phyloP scores from a whole-genome alignment of 164 flowering plant species.

The Tetrastigma voinierianum region DNA sequence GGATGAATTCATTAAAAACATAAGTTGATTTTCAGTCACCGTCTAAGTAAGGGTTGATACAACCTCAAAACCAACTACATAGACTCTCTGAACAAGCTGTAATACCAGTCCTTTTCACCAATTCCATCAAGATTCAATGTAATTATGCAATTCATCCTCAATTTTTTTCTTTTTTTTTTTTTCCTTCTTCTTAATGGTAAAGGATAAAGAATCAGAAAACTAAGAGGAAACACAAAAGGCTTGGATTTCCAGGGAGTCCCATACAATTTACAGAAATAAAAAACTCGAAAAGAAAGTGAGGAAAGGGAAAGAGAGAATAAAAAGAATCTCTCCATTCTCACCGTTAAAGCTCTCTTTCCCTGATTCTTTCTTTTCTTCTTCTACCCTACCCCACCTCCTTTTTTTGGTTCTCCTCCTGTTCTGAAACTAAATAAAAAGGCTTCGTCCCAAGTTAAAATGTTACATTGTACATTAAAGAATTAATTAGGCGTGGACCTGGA shows the following conservation, averaged over 20 bases:
- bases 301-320: too few relatives aligned
- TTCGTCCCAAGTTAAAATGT: conserved; percentile 24
- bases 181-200: too few relatives aligned
- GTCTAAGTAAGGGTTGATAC: too few relatives aligned
- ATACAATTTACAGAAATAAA: conserved; percentile 21
- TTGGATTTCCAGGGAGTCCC: conserved; percentile 6
- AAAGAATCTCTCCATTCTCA: conserved; percentile 12
- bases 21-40: too few relatives aligned
- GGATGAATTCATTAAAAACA: too few relatives aligned
- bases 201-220: not conserved
- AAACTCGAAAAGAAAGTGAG: conserved; percentile 5
- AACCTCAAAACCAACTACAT: too few relatives aligned
- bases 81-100: too few relatives aligned
- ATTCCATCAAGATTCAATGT: too few relatives aligned
- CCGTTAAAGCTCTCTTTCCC: conserved; percentile 17
- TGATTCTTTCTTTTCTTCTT: conserved; percentile 8
- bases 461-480: conserved; percentile 29
- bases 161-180: too few relatives aligned
- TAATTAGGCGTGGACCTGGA: conserved; percentile 9
- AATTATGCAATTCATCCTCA: too few relatives aligned
- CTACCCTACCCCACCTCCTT: too few relatives aligned
- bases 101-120: too few relatives aligned
- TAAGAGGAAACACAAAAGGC: conserved; percentile 1
- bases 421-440: conserved; percentile 18
- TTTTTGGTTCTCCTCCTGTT: not conserved